A percentile compares a stretch with the other conserved stretches of the same genome.
Conservation (phyloP, 2,329 filamentous ascomycete species). For the Fusarium coicis region DNA sequence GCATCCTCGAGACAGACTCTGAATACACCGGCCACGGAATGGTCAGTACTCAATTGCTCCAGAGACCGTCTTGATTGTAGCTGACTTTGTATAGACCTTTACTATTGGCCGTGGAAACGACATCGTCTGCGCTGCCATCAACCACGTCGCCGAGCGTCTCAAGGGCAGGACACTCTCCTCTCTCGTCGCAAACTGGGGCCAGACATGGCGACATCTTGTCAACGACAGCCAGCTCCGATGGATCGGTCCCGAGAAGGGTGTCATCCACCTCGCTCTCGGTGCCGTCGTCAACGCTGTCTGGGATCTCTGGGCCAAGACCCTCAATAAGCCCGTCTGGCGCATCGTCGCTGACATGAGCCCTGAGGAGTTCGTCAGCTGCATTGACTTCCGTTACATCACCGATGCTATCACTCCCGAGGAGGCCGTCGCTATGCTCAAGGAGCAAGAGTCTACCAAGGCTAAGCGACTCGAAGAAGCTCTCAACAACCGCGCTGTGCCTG, state of each 20-base stretch:
- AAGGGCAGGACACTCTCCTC: constrained; percentile 79
- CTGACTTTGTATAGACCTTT: constrained; percentile 65
- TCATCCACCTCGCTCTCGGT: constrained; percentile 90
- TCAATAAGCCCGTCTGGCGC: constrained; percentile 89
- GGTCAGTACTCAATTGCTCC: constrained; percentile 56
- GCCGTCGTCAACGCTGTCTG: constrained; percentile 92
- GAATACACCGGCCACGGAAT: constrained; percentile 79
- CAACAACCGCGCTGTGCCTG: constrained; percentile 79
- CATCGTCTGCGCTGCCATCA: constrained; percentile 87
- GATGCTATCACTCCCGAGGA: constrained; percentile 91
- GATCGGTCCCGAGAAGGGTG: constrained; percentile 94
- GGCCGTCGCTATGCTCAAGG: constrained; percentile 76
- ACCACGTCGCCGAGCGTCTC: constrained; percentile 80
- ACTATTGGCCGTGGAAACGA: constrained; percentile 92
- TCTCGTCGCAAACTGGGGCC: constrained; percentile 83
- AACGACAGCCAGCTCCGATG: constrained; percentile 90
- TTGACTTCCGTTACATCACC: constrained; percentile 95
- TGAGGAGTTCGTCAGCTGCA: constrained; percentile 85
- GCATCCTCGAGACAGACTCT: constrained; percentile 85
- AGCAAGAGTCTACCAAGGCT: constrained; percentile 74
- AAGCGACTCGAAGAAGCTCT: constrained; percentile 79
- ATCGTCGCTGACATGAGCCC: constrained; percentile 91
- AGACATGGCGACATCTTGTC: constrained; percentile 92
- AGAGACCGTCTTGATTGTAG: neutral
- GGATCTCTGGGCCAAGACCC: constrained; percentile 93